Percentiles rank a stretch among this genome's conserved stretches.
Conservation (phyloP, 441 rosid species). For the Gossypium armourianum region DNA sequence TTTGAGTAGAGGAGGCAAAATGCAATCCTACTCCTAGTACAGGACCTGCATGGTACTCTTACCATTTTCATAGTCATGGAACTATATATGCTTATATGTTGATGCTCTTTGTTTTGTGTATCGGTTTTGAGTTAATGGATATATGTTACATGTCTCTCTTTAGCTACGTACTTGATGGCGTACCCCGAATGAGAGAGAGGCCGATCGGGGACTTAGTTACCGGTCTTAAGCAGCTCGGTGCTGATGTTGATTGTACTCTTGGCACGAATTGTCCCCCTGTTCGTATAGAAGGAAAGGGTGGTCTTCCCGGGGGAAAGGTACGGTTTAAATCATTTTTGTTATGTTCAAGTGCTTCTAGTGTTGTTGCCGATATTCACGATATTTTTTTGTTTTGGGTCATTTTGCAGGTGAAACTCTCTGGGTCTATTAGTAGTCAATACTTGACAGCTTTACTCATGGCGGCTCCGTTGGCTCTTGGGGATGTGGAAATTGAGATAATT, state of each 20-base stretch:
- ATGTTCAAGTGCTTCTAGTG: slow-evolving; percentile 9
- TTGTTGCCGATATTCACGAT: background rate
- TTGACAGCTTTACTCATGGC: slow-evolving; percentile 92
- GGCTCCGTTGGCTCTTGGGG: slow-evolving; percentile 82
- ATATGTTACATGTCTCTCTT: slow-evolving; percentile 10
- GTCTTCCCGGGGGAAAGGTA: slow-evolving; percentile 97
- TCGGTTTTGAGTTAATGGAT: background rate
- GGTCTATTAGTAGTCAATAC: slow-evolving; percentile 86
- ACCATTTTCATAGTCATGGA: background rate
- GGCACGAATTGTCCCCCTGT: slow-evolving; percentile 90
- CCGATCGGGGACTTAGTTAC: slow-evolving; percentile 80
- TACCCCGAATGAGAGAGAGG: slow-evolving; percentile 90
- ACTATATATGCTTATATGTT: background rate
- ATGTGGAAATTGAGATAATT: slow-evolving; percentile 77
- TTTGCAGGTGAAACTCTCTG: slow-evolving; percentile 84
- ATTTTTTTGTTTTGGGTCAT: slow-evolving; percentile 9
- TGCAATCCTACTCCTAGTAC: too few species aligned
- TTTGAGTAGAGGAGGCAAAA: too few species aligned
- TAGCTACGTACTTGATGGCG: slow-evolving; percentile 85
- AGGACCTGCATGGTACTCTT: too few species aligned
- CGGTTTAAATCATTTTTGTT: background rate
- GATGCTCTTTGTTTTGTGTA: background rate
- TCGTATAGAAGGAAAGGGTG: slow-evolving; percentile 60
- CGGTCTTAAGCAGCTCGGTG: slow-evolving; percentile 95
- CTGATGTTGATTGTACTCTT: slow-evolving; percentile 58